A percentile compares a stretch with the other conserved stretches of the same genome.
These are phyloP conservation scores for Scedosporium minutisporum DNA, from an alignment of 2,329 filamentous ascomycete species.

Conservation along the genomic window DNA sequence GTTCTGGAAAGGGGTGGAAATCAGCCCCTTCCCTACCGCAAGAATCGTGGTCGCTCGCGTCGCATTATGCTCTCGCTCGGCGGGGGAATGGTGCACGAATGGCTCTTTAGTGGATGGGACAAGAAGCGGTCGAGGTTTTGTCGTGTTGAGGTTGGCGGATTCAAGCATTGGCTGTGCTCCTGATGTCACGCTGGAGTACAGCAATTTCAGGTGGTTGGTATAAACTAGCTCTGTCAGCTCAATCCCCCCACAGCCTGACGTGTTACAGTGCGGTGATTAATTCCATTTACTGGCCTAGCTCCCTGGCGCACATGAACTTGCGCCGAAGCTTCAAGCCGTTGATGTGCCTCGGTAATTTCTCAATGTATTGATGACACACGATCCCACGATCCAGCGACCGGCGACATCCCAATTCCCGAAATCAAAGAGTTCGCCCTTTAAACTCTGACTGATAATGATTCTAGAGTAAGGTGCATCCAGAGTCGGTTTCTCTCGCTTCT, in stretches of 20 bases:
- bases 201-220: too few relatives aligned
- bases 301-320: neutral
- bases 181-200: neutral
- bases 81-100: neutral
- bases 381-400: neutral
- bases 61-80: neutral
- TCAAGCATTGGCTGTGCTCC: neutral
- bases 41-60: neutral
- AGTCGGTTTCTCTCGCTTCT: neutral
- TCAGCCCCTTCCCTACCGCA: neutral
- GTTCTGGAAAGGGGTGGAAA: neutral
- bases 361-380: neutral
- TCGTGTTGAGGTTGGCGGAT: neutral
- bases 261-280: too few relatives aligned
- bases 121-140: neutral
- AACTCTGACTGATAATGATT: neutral
- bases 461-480: neutral
- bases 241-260: neutral
- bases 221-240: neutral
- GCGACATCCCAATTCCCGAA: neutral
- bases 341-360: slow-evolving; percentile 4
- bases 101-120: neutral
- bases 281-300: neutral
- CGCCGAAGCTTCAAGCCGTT: neutral
- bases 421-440: neutral